Evolutionary conservation across 192 early-diverging fungal species (phyloP), one percentile per base, ranked within the genome.

Genomic region (Chytriomyces confervae): DNA sequence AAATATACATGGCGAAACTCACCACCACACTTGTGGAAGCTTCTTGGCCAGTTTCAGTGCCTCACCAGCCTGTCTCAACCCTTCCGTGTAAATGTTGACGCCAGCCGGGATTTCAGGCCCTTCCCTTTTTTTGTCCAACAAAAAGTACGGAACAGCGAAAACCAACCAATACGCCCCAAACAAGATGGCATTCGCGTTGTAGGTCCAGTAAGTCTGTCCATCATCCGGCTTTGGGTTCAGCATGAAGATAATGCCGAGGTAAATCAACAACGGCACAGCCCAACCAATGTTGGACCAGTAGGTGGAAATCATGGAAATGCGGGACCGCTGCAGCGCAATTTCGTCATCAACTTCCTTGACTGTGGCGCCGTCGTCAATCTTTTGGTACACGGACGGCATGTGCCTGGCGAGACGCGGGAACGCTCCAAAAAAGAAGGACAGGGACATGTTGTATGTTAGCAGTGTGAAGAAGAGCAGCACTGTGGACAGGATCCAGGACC

Each of bases 271-370:
- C 49, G 80, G 74, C 48, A 84, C 64, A 46, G 80, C 78, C 71
- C 80, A 85, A 7, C 84, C 84, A 65, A 86, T 77, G 61, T 86
- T 86, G 69, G 81, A 83, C 70, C 75, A 83, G 11, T 78, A 76
- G 11, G 85, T 86, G 6, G 84, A 85, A 29, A 86, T 76, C 46
- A 84, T 82, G 18, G 85, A 86, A 46, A 82, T 77, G 24, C 82
- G 83, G 45, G 82, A 80, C 36, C 85, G 84, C 68, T 76, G 75
- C 9, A 76, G 8, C n/a, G 75, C 75, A 66, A 76, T 76, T 60
- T 76, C 75, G n/a, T 76, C 65, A n/a, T 76, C 62, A 29, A 76
- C 65, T 13, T 65, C 62, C 13, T 44, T 10, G 36, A 66, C 75
- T 13, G 75, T 66, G 50, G 23, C 13, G 44, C 65, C 75, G 43